Conservation (phyloP, 169 alveolate genomes). For the Plasmodium sp. region DNA sequence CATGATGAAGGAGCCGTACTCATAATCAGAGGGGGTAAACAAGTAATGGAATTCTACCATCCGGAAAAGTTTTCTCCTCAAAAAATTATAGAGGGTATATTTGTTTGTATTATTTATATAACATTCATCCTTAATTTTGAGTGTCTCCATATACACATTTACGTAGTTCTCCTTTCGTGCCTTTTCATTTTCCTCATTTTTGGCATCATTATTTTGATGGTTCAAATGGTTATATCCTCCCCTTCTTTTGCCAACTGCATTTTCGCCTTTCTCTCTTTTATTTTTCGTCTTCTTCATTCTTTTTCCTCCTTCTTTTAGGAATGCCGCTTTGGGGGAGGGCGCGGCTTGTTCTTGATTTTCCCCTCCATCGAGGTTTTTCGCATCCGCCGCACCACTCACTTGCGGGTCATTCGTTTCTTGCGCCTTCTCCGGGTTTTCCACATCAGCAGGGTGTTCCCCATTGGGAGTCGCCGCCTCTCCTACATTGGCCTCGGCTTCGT, state of each 20-base stretch:
- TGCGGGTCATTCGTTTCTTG: neutral
- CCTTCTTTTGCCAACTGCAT: conserved; percentile 10
- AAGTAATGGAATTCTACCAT: conserved; percentile 87
- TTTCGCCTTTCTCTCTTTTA: conserved; percentile 16
- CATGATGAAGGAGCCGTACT: conserved; percentile 87
- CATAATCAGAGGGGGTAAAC: conserved; percentile 89
- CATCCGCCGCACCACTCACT: neutral
- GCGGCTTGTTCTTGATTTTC: neutral
- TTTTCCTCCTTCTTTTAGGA: conserved; percentile 3
- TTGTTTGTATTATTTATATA: conserved; percentile 62
- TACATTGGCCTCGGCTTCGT: neutral
- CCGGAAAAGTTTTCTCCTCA: conserved; percentile 75
- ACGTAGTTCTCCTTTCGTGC: conserved; percentile 52
- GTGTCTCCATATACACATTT: conserved; percentile 60
- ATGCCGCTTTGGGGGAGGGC: neutral
- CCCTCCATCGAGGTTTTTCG: neutral
- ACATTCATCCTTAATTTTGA: conserved; percentile 67
- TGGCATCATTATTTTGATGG: neutral
- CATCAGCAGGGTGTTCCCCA: neutral
- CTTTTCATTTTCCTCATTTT: conserved; percentile 47
- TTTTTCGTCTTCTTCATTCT: conserved; percentile 29
- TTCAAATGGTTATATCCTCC: neutral
- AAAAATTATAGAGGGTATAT: conserved; percentile 77
- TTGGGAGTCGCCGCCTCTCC: neutral
- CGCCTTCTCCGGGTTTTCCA: neutral